These are phyloP conservation scores for Paspalum vaginatum DNA, from an alignment of 176 grass and related monocot species.

Conservation along the genomic window DNA sequence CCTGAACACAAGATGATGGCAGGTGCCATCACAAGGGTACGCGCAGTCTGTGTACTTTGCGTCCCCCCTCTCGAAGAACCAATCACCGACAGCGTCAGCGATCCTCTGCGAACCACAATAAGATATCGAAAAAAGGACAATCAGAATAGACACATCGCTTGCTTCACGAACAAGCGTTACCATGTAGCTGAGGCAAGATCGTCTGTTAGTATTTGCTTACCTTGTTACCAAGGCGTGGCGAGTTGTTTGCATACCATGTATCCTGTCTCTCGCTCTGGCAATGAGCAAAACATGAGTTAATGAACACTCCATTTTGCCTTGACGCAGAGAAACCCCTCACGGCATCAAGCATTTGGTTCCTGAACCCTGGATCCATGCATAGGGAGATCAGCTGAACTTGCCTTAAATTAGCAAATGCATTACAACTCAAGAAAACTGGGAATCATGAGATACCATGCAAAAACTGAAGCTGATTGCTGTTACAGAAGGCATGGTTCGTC, in stretches of 20 bases:
- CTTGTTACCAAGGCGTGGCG: constrained; percentile 82
- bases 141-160: background rate
- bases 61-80: constrained; percentile 66
- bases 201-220: constrained; percentile 9
- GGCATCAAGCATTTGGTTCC: constrained; percentile 83
- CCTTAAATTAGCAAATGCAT: background rate
- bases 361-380: constrained; percentile 63
- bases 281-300: constrained; percentile 99
- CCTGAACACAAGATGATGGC: constrained; percentile 79
- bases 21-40: constrained; percentile 89
- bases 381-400: constrained; percentile 1
- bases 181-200: background rate
- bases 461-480: constrained; percentile 73
- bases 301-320: constrained; percentile 77
- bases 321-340: constrained; percentile 68
- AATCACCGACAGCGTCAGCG: constrained; percentile 80
- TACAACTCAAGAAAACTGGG: background rate
- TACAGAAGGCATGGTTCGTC: constrained; percentile 69
- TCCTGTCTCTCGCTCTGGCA: constrained; percentile 93
- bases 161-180: background rate
- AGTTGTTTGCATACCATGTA: constrained; percentile 78
- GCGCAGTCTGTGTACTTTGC: constrained; percentile 75
- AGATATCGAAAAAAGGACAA: background rate
- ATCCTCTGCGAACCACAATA: constrained; percentile 58
- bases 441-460: constrained; percentile 62